Evolutionary conservation across 495 filamentous ascomycete species (phyloP), one percentile per base, ranked within the genome.

Genomic region (Trichoderma erinaceum): DNA sequence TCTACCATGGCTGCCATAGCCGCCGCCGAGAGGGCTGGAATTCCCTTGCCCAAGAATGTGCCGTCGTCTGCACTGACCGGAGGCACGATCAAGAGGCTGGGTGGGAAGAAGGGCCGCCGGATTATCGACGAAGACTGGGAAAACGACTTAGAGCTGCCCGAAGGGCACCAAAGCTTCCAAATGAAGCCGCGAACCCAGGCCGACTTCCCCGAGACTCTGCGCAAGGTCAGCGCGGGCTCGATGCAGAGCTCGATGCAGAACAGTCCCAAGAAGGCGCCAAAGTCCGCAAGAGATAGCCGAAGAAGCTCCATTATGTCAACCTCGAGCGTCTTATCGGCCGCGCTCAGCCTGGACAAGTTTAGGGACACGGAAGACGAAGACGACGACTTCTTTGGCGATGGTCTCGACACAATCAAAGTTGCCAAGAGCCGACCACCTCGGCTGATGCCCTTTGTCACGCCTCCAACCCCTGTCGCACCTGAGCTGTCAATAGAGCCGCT

Each of bases 11-110:
- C 95, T 71, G 93, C 94, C 52, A 92, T 99, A 72, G 86, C 89
- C 21, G 91, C 92, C 4, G 95, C 92, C 50, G 89, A 88, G 69
- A 88, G 87, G 71, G 94, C 92, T 29, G 95, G 95, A 64, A 97
- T 99, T 66, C 94, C 95, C 35, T 88, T 99, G 70, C 95, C 95
- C 21, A 80, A 84, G 32, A 92, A 94, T 74, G 88, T 98, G 16
- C 92, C 95, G n/a, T 86, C 89, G 27, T 96, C 94, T n/a, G 95
- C 95, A 64, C 83, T 99, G 52, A 83, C 96, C 71, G 95, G 94
- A 56, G 95, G 95, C 63, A 93, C 92, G 13, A 99, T 99, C 75
- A 97, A 97, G 80, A 83, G 92, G 74, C 82, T 99, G 8, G 92
- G 92, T 61, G 90, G 88, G 71, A 88, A 88, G 73, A 95, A 92